A percentile compares a stretch with the other conserved stretches of the same genome.
Conservation (phyloP, 352 stramenopile species). For the Elongisporangium undulatum region DNA sequence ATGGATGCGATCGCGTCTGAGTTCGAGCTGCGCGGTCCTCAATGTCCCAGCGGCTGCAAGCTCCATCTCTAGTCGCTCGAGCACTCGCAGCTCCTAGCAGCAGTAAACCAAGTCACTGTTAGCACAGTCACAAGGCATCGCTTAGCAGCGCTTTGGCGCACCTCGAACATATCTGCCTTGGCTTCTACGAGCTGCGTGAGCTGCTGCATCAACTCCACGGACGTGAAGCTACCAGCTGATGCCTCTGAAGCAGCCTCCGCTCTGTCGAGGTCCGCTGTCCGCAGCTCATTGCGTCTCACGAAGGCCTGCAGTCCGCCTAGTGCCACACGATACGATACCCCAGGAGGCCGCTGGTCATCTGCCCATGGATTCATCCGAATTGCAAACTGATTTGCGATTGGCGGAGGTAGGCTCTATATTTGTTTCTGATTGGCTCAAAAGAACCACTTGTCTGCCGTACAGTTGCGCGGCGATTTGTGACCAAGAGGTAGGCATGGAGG, state of each 20-base stretch:
- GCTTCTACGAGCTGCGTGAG: conserved; percentile 15
- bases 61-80: conserved; percentile 29
- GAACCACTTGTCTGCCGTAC: too few species aligned
- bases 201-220: conserved; percentile 16
- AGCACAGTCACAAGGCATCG: background rate
- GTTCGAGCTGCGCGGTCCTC: conserved; percentile 23
- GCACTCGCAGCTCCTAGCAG: conserved; percentile 22
- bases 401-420: too few species aligned
- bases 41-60: conserved; percentile 17
- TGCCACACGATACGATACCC: conserved; percentile 13
- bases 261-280: background rate
- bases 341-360: conserved; percentile 5
- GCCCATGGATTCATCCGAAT: conserved; percentile 39
- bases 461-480: background rate
- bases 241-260: background rate
- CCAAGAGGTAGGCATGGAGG: background rate
- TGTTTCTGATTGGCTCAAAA: too few species aligned
- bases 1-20: conserved; percentile 10
- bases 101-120: background rate
- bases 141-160: conserved; percentile 5
- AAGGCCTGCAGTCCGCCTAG: conserved; percentile 37
- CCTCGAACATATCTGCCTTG: conserved; percentile 17
- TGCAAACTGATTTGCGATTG: background rate
- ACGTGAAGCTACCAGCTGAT: conserved; percentile 14
- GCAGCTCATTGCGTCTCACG: conserved; percentile 29